Conservation (phyloP, 177 flowering plant genomes). For the Vitis hybrid region DNA sequence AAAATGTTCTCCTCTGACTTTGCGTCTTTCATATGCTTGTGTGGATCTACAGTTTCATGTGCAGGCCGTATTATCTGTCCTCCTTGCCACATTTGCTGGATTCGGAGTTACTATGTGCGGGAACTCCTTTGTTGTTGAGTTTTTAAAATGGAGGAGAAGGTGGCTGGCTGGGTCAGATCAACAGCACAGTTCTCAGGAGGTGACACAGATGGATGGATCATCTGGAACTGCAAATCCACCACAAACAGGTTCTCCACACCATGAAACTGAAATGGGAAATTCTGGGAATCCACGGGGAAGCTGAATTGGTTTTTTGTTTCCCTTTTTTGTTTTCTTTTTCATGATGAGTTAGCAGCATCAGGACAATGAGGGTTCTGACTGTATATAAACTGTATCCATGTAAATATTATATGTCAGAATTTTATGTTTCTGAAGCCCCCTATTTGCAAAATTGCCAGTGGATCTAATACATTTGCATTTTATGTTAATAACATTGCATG, state of each 20-base stretch:
- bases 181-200: conserved; percentile 15
- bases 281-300: conserved; percentile 9
- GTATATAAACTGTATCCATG: background rate
- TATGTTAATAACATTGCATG: background rate
- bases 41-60: conserved; percentile 41
- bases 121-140: conserved; percentile 36
- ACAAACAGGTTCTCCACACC: conserved; percentile 20
- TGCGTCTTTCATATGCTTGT: background rate
- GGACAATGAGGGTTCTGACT: background rate
- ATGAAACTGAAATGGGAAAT: conserved; percentile 17
- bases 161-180: conserved; percentile 19
- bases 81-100: conserved; percentile 58
- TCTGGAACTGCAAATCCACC: conserved; percentile 12
- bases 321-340: background rate
- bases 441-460: too few relatives aligned
- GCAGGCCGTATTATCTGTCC: conserved; percentile 49
- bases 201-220: conserved; percentile 14
- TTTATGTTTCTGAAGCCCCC: background rate
- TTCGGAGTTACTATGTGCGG: conserved; percentile 61
- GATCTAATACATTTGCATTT: background rate
- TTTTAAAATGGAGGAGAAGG: conserved; percentile 32
- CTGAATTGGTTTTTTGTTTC: background rate
- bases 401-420: background rate
- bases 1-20: background rate
- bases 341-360: background rate